Percentiles rank a stretch among this genome's conserved stretches.
phyloP scores from a whole-genome alignment of 2,329 filamentous ascomycete genomes.

The Didymella lethalis region DNA sequence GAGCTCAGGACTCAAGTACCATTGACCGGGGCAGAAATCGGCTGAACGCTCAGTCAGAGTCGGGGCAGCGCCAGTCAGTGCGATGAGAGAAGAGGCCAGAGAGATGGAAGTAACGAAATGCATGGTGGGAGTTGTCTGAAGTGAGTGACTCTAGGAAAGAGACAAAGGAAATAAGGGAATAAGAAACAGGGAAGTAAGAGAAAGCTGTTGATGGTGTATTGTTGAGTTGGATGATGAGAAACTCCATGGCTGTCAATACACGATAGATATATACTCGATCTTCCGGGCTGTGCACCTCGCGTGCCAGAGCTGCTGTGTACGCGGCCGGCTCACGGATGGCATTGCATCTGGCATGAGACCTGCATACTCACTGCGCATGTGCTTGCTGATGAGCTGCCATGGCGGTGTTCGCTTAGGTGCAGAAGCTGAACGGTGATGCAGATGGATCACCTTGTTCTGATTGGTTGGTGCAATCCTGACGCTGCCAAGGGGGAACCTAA shows the following conservation, averaged over 20 bases:
- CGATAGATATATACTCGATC: neutral
- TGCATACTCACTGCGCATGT: neutral
- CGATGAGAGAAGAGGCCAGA: neutral
- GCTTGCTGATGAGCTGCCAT: neutral
- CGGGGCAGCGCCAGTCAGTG: neutral
- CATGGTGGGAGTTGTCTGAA: neutral
- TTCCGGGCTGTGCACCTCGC: neutral
- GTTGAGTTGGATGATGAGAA: neutral
- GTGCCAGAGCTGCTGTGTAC: neutral
- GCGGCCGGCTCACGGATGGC: neutral
- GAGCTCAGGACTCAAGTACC: neutral
- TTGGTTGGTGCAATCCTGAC: neutral
- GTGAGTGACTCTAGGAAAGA: neutral
- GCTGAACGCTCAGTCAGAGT: neutral
- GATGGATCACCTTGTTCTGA: neutral
- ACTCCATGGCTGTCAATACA: neutral
- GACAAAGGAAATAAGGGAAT: neutral
- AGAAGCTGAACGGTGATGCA: neutral
- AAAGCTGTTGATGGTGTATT: neutral
- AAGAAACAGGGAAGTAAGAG: neutral
- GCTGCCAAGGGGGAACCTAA: neutral
- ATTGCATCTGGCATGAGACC: neutral
- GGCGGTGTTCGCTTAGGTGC: neutral
- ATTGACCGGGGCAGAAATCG: constrained; percentile 1
- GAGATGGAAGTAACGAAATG: neutral